Evolutionary conservation across 2,329 filamentous ascomycete species (phyloP).

Genomic region (Epichloe baconii): DNA sequence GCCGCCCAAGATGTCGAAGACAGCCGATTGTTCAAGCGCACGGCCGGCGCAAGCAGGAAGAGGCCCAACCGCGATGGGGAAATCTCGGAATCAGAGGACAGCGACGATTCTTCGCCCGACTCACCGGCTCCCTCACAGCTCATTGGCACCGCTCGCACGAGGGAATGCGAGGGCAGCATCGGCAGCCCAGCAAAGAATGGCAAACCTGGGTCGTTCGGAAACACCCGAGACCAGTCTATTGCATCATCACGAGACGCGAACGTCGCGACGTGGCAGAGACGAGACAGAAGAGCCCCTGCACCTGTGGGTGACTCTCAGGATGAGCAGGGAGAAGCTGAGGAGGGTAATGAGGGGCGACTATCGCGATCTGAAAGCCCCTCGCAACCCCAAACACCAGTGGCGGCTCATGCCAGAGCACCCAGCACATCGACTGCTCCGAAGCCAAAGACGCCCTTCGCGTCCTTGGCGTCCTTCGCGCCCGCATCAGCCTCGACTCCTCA

Average conservation of each 20-base stretch:
- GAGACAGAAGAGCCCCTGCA: conserved; percentile 65
- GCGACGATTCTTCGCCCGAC: conserved; percentile 74
- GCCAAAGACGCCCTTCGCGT: conserved; percentile 19
- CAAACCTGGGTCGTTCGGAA: conserved; percentile 67
- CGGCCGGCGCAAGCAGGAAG: conserved; percentile 46
- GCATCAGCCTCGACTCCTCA: conserved; percentile 26
- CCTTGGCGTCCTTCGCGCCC: conserved; percentile 10
- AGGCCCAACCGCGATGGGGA: conserved; percentile 50
- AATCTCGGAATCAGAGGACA: conserved; percentile 77
- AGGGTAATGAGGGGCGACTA: conserved; percentile 47
- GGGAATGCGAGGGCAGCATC: conserved; percentile 82
- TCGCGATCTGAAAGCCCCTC: conserved; percentile 24
- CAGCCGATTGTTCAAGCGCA: conserved; percentile 74
- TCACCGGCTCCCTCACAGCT: conserved; percentile 70
- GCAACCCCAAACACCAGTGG: conserved; percentile 21
- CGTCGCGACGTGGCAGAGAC: conserved; percentile 54
- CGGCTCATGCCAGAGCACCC: conserved; percentile 18
- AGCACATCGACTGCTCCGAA: conserved; percentile 17
- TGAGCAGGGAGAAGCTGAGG: conserved; percentile 58
- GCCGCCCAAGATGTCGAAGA: conserved; percentile 70
- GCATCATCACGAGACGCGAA: conserved; percentile 61
- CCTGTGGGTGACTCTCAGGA: conserved; percentile 61
- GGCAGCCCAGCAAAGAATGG: conserved; percentile 78
- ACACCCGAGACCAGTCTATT: conserved; percentile 61
- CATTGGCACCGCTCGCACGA: conserved; percentile 68